Conservation (phyloP, 2,329 filamentous ascomycete species). For the Pseudocercospora eumusae region DNA sequence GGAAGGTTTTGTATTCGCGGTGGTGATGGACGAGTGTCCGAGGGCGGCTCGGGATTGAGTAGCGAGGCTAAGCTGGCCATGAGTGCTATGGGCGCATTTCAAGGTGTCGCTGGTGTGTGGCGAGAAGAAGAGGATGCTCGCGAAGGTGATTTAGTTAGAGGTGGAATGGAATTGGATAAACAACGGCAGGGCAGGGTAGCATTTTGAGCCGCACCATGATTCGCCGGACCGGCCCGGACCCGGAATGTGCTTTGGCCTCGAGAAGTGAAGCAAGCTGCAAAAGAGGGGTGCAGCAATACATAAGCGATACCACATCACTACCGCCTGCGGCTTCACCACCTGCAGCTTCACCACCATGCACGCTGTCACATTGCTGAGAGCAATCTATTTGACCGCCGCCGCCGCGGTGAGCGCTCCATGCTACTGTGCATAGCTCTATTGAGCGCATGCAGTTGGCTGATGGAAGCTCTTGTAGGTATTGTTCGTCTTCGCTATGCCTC, state of each 20-base stretch:
- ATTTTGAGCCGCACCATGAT: not conserved
- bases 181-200: not conserved
- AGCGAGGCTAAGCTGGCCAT: constrained; percentile 40
- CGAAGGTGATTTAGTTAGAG: not conserved
- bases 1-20: constrained; percentile 23
- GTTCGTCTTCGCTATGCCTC: constrained; percentile 53
- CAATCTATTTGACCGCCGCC: constrained; percentile 27
- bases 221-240: no score
- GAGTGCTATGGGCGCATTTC: constrained; percentile 13
- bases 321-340: no score
- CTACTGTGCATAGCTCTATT: not conserved
- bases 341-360: constrained; percentile 14
- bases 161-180: not conserved
- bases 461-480: constrained; percentile 47
- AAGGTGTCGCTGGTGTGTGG: not conserved
- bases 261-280: no score
- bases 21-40: constrained; percentile 5
- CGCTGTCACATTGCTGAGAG: constrained; percentile 22
- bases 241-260: no score
- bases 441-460: constrained; percentile 25
- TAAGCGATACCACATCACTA: constrained; percentile 3
- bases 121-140: not conserved
- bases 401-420: constrained; percentile 25
- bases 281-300: constrained; percentile 1
- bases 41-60: constrained; percentile 41